Percentiles rank a stretch among this genome's conserved stretches.
Evolutionary conservation across 2,329 filamentous ascomycete species (phyloP).

Genomic region (Botryotinia globosa): DNA sequence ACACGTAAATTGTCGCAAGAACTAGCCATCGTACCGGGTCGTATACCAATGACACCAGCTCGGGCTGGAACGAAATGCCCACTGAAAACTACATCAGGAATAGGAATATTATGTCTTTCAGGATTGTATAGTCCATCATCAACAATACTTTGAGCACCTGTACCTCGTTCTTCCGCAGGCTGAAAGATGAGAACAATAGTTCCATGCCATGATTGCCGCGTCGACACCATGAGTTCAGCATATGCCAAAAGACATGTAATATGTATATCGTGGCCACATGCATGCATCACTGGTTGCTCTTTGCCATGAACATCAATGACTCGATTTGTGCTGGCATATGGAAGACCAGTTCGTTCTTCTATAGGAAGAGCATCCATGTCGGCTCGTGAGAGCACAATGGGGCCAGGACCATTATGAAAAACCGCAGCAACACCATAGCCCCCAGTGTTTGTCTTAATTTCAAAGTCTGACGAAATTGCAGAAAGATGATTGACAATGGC

Average conservation of each 20-base stretch:
- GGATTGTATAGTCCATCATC: slow-evolving; percentile 53
- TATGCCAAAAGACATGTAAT: slow-evolving; percentile 56
- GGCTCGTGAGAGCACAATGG: slow-evolving; percentile 55
- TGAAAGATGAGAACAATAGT: slow-evolving; percentile 65
- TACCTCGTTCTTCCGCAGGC: slow-evolving; percentile 61
- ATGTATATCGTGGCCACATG: slow-evolving; percentile 67
- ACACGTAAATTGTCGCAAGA: slow-evolving; percentile 40
- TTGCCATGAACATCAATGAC: slow-evolving; percentile 42
- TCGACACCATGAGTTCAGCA: slow-evolving; percentile 46
- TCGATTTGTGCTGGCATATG: slow-evolving; percentile 50
- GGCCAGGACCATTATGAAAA: slow-evolving; percentile 52
- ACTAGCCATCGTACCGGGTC: slow-evolving; percentile 38
- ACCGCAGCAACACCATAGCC: slow-evolving; percentile 57
- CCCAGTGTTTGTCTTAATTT: slow-evolving; percentile 51
- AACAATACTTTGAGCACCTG: slow-evolving; percentile 62
- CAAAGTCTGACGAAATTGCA: slow-evolving; percentile 36
- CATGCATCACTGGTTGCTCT: slow-evolving; percentile 61
- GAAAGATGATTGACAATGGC: background rate
- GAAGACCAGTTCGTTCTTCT: slow-evolving; percentile 51
- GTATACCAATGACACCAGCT: slow-evolving; percentile 38
- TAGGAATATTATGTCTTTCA: slow-evolving; percentile 44
- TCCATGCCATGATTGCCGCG: slow-evolving; percentile 53
- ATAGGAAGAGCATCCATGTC: slow-evolving; percentile 62
- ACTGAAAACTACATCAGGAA: slow-evolving; percentile 53
- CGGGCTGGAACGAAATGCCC: slow-evolving; percentile 48